phyloP scores from a whole-genome alignment of 2,329 filamentous ascomycete species.

The Ceratocystis albifundus region DNA sequence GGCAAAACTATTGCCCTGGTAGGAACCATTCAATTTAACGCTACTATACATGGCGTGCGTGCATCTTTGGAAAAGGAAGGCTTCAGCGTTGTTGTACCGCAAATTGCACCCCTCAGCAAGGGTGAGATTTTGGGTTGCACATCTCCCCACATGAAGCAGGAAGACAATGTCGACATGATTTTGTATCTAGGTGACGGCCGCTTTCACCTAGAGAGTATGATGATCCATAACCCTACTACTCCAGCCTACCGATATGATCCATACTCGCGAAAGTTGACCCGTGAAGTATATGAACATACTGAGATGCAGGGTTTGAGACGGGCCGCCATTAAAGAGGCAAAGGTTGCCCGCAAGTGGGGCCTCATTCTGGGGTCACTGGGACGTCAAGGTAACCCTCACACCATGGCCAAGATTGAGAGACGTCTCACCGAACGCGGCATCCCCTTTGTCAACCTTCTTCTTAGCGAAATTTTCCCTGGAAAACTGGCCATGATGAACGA shows the following conservation, averaged over 20 bases:
- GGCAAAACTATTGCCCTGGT: slow-evolving; percentile 87
- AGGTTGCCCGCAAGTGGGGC: slow-evolving; percentile 77
- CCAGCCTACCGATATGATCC: slow-evolving; percentile 95
- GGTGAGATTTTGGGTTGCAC: slow-evolving; percentile 98
- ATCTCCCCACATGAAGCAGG: slow-evolving; percentile 56
- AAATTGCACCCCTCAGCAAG: slow-evolving; percentile 84
- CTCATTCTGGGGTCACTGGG: slow-evolving; percentile 87
- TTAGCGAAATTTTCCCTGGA: slow-evolving; percentile 93
- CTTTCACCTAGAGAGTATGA: slow-evolving; percentile 94
- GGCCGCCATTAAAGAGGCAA: slow-evolving; percentile 64
- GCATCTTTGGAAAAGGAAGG: slow-evolving; percentile 69
- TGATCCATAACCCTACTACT: slow-evolving; percentile 92
- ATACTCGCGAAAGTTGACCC: slow-evolving; percentile 81
- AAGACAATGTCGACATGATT: slow-evolving; percentile 58
- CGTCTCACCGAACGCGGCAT: slow-evolving; percentile 60
- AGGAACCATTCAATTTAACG: slow-evolving; percentile 97
- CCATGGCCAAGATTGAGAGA: slow-evolving; percentile 73
- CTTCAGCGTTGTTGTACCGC: slow-evolving; percentile 75
- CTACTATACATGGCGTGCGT: slow-evolving; percentile 79
- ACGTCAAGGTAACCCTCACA: slow-evolving; percentile 90
- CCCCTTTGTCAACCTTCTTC: slow-evolving; percentile 70
- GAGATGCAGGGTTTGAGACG: slow-evolving; percentile 77
- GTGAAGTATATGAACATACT: slow-evolving; percentile 81
- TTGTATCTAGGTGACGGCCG: slow-evolving; percentile 85
- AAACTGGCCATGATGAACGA: slow-evolving; percentile 89